These are phyloP conservation scores for Melampsora larici-populina DNA, from an alignment of 1,284 basidiomycete genomes.

Conservation along the genomic window DNA sequence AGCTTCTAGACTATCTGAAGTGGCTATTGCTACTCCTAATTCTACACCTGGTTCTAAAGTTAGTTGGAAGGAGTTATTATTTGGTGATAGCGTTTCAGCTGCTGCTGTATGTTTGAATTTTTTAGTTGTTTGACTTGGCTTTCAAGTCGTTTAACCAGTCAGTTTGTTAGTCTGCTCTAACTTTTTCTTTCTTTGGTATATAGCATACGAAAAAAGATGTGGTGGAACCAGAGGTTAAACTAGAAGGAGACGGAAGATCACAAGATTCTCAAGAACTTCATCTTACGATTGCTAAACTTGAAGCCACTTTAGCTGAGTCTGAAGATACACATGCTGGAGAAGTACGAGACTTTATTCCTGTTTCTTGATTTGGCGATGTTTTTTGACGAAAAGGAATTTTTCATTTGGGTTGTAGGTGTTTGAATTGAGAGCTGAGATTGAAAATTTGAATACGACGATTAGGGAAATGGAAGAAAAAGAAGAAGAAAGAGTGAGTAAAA, in stretches of 20 bases:
- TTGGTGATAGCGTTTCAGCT: conserved; percentile 9
- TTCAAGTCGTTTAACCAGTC: not conserved
- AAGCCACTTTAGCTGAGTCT: conserved; percentile 31
- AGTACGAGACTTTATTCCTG: not conserved
- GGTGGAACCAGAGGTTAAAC: no score
- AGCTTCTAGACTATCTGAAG: conserved; percentile 30
- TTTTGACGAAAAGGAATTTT: not conserved
- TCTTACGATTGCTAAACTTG: conserved; percentile 32
- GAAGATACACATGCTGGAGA: conserved; percentile 32
- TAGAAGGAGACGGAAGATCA: not conserved
- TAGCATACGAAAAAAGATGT: no score
- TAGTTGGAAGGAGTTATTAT: conserved; percentile 37
- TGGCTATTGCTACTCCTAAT: not conserved
- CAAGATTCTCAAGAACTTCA: conserved; percentile 12
- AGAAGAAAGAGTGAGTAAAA: not conserved
- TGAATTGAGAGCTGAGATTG: conserved; percentile 21
- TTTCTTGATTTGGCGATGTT: not conserved
- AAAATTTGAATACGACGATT: not conserved
- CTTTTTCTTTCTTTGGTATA: no score
- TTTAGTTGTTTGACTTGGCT: not conserved
- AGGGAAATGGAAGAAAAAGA: not conserved
- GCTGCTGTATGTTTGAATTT: not conserved
- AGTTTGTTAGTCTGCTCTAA: not conserved
- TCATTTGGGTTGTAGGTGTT: not conserved
- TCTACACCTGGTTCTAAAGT: conserved; percentile 14